Conservation (phyloP, 2,329 filamentous ascomycete species). For the Neonectria faginata region DNA sequence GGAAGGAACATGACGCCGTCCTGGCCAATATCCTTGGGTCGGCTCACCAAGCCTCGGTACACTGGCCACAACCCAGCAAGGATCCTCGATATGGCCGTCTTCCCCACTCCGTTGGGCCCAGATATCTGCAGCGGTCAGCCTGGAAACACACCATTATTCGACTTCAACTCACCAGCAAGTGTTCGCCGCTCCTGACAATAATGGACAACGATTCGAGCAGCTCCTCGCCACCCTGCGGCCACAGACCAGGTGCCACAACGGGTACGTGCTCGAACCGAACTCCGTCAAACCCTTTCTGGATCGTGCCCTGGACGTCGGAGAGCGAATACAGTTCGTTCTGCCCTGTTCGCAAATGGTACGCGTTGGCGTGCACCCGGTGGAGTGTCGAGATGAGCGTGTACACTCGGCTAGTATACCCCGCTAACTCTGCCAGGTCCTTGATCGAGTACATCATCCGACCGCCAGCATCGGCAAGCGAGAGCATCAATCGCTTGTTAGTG, state of each 20-base stretch:
- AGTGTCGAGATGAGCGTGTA: constrained; percentile 96
- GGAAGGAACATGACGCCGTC: constrained; percentile 99
- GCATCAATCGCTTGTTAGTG: constrained; percentile 98
- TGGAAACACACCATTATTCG: neutral
- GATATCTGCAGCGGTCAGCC: constrained; percentile 70
- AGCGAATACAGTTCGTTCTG: constrained; percentile 87
- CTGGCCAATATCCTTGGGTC: constrained; percentile 81
- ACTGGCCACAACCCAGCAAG: constrained; percentile 96
- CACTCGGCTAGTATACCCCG: constrained; percentile 94
- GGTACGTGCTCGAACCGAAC: constrained; percentile 94
- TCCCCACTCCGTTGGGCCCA: constrained; percentile 93
- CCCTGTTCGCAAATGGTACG: constrained; percentile 77
- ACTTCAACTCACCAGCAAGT: constrained; percentile 73
- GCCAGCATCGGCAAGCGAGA: constrained; percentile 94
- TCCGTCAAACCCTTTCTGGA: constrained; percentile 94
- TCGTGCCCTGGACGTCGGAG: constrained; percentile 91
- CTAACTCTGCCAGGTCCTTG: constrained; percentile 95
- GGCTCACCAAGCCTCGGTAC: constrained; percentile 90
- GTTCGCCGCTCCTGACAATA: constrained; percentile 89
- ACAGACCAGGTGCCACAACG: constrained; percentile 87
- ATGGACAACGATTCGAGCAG: constrained; percentile 89
- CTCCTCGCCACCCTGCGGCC: constrained; percentile 91
- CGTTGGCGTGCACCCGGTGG: constrained; percentile 90
- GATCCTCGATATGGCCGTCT: constrained; percentile 87
- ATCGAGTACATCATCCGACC: constrained; percentile 99